A percentile compares a stretch with the other conserved stretches of the same genome.
phyloP scores from a whole-genome alignment of 208 protist genomes.

The Lotmaria passim region DNA sequence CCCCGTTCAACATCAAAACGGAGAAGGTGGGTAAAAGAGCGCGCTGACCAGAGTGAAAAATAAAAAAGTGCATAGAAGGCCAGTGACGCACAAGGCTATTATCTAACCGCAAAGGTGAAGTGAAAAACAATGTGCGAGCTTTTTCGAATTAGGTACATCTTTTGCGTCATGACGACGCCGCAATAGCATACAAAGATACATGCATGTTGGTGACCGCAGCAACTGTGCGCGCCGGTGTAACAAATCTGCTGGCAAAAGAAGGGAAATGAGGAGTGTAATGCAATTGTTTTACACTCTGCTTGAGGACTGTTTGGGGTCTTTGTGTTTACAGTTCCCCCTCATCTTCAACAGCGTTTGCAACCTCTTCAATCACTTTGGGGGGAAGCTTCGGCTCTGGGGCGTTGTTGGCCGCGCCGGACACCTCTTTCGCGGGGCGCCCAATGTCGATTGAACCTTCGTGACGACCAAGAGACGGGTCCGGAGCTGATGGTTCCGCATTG shows the following conservation, averaged over 20 bases:
- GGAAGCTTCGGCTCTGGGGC: background rate
- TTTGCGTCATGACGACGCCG: too few relatives aligned
- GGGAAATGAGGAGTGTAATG: too few relatives aligned
- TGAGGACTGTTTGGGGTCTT: background rate
- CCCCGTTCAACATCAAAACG: too few relatives aligned
- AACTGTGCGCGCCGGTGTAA: background rate
- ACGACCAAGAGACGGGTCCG: conserved; percentile 2
- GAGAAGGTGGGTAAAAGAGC: too few relatives aligned
- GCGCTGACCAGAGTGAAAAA: too few relatives aligned
- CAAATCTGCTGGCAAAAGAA: background rate
- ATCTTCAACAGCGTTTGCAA: background rate
- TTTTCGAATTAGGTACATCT: too few relatives aligned
- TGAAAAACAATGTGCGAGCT: background rate
- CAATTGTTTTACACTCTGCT: background rate
- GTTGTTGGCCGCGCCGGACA: background rate
- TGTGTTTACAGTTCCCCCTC: conserved; percentile 5
- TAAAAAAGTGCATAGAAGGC: too few relatives aligned
- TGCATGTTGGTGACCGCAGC: background rate
- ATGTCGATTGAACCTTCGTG: background rate
- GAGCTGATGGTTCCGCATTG: background rate
- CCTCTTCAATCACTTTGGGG: background rate
- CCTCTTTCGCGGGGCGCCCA: conserved; percentile 6
- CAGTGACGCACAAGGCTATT: too few relatives aligned
- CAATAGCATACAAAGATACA: background rate
- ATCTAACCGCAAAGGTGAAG: too few relatives aligned